These are phyloP conservation scores for Gossypium laxum DNA, from an alignment of 441 rosid genomes.

Conservation along the genomic window DNA sequence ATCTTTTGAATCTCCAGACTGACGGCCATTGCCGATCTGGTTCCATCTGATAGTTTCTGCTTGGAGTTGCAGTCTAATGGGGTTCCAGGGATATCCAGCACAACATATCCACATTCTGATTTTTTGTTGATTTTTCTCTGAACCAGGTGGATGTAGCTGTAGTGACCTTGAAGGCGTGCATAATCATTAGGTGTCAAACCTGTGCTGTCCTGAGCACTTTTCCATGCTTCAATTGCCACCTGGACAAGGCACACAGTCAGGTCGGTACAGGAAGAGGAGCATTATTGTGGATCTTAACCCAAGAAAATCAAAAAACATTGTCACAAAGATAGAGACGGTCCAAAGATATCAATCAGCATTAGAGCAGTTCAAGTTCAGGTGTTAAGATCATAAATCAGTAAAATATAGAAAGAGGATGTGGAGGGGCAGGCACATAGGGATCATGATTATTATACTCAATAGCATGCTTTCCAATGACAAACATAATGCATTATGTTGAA, in stretches of 20 bases:
- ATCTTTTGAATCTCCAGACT: constrained; percentile 22
- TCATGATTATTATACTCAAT: neutral
- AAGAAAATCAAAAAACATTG: neutral
- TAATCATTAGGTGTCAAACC: constrained; percentile 50
- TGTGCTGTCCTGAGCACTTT: constrained; percentile 29
- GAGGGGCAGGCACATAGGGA: neutral
- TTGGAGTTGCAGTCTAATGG: constrained; percentile 14
- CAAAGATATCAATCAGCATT: neutral
- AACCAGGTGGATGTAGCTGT: constrained; percentile 35
- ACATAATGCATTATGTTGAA: neutral
- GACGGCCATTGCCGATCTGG: constrained; percentile 13
- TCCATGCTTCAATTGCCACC: constrained; percentile 44
- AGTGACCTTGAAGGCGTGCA: constrained; percentile 33
- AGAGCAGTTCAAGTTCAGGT: neutral
- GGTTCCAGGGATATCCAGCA: constrained; percentile 29
- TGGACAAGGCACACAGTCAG: constrained; percentile 16
- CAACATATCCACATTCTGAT: constrained; percentile 19
- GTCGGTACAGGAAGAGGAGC: constrained; percentile 8
- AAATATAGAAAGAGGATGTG: neutral
- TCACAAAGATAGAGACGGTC: neutral
- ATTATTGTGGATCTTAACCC: neutral
- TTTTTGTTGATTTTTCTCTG: constrained; percentile 30
- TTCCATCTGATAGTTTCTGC: constrained; percentile 16
- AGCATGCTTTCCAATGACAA: neutral
- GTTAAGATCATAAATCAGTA: neutral